Evolutionary conservation across 495 filamentous ascomycete genomes (phyloP).

Genomic region (Aspergillus biplanus): DNA sequence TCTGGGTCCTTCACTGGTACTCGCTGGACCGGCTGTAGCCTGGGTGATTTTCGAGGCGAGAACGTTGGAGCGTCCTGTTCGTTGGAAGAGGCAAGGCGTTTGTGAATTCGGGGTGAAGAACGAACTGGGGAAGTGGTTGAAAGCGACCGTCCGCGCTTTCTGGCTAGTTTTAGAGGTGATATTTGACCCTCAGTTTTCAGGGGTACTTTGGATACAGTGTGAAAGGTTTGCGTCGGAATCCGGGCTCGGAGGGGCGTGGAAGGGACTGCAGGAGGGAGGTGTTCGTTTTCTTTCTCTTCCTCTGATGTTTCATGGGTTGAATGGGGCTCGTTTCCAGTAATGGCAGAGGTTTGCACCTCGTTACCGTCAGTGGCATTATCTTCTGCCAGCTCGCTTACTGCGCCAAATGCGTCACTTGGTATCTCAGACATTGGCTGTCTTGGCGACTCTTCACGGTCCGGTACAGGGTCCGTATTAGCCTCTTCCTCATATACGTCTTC

Average conservation of each 20-base stretch:
- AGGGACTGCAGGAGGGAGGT: slow-evolving; percentile 31
- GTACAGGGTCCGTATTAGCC: background rate
- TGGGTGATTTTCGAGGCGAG: slow-evolving; percentile 33
- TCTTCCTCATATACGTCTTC: slow-evolving; percentile 23
- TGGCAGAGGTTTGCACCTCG: slow-evolving; percentile 1
- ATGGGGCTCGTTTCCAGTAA: slow-evolving; percentile 7
- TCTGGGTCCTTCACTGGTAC: slow-evolving; percentile 18
- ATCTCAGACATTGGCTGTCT: slow-evolving; percentile 25
- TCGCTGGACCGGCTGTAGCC: slow-evolving; percentile 29
- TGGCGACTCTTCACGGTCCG: slow-evolving; percentile 4
- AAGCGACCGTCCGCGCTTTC: slow-evolving; percentile 57
- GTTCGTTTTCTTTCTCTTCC: slow-evolving; percentile 41
- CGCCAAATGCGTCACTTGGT: slow-evolving; percentile 6
- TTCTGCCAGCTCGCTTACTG: background rate
- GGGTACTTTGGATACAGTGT: slow-evolving; percentile 78
- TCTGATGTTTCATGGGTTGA: slow-evolving; percentile 13
- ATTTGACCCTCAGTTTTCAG: slow-evolving; percentile 69
- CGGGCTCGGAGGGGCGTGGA: slow-evolving; percentile 38
- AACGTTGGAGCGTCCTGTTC: slow-evolving; percentile 25
- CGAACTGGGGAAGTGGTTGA: slow-evolving; percentile 43
- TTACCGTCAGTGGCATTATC: slow-evolving; percentile 4
- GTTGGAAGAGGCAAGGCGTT: slow-evolving; percentile 27
- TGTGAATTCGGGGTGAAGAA: slow-evolving; percentile 38
- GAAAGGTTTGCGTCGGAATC: slow-evolving; percentile 51
- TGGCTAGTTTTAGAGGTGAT: slow-evolving; percentile 58